These are phyloP conservation scores for Choricystis sp. DNA, from an alignment of 139 green algal species.

Conservation along the genomic window DNA sequence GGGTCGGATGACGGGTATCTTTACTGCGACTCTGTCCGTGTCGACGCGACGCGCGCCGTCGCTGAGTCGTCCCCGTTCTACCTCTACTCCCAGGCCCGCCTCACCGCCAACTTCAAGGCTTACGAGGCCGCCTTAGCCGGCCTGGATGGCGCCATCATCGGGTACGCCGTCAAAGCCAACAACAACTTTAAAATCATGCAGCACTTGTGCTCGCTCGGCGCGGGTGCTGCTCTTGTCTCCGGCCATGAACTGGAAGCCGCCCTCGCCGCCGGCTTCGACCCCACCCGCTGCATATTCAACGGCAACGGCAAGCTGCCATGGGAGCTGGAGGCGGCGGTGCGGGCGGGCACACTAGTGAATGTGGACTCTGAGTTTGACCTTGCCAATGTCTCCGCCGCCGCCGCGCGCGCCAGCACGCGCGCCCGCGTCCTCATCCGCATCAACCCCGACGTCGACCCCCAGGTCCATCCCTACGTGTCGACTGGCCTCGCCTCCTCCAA, in stretches of 20 bases:
- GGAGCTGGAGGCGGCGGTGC: constrained; percentile 77
- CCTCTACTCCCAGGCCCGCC: constrained; percentile 56
- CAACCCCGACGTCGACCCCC: constrained; percentile 94
- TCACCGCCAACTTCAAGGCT: constrained; percentile 58
- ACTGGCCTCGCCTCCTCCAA: constrained; percentile 89
- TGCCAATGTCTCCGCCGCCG: constrained; percentile 45
- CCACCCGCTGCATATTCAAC: constrained; percentile 77
- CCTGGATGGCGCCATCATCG: constrained; percentile 74
- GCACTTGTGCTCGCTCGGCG: constrained; percentile 43
- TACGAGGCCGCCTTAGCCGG: constrained; percentile 73
- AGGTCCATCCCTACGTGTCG: constrained; percentile 92
- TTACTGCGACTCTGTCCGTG: constrained; percentile 71
- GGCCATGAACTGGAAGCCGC: constrained; percentile 77
- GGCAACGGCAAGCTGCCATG: constrained; percentile 90
- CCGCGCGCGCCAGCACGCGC: constrained; percentile 24
- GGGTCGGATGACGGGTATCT: constrained; percentile 73
- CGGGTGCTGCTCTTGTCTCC: constrained; percentile 65
- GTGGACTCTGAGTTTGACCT: constrained; percentile 95
- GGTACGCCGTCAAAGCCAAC: constrained; percentile 96
- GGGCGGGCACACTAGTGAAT: constrained; percentile 81
- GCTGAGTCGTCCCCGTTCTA: constrained; percentile 73
- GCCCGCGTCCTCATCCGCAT: constrained; percentile 77
- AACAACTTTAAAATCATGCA: constrained; percentile 91
- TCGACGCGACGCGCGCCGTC: constrained; percentile 66
- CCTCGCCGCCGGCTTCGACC: constrained; percentile 58